Evolutionary conservation across 345 rosid species (phyloP), one percentile per base, ranked within the genome.

Genomic region (Diplotaxis tenuifolia): DNA sequence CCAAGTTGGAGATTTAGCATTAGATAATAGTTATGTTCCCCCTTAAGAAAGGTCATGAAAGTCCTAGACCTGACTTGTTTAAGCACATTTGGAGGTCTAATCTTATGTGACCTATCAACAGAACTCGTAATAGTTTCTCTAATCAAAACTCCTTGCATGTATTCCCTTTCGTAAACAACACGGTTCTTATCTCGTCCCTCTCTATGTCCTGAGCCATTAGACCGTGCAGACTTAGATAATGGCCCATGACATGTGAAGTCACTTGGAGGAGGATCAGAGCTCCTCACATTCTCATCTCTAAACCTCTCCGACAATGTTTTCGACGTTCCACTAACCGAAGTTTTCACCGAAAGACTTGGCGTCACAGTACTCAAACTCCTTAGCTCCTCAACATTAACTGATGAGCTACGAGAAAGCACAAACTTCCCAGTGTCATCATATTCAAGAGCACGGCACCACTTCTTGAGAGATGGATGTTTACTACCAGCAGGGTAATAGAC

Each of bases 1-100:
- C 98, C 98, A 68, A 91, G 92, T 84, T 94, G 98, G 83, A 94
- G 84, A 81, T 88, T 91, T 29, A 91, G 90, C 96, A 84, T 91
- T 42, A 91, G 80, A 77, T 80, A 85, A 75, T 86, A 79, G 82
- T 88, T 88, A 70, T 78, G 84, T 45, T 75, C 73, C 55, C 87
- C 82, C 36, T 56, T 77, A 12, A 87, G 78, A 78, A 81, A 71
- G 70, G 78, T 79, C 71, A 76, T 45, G 16, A 84, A 84, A 16
- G 74, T 78, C 71, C 76, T 89, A 71, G 72, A 68, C 73, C 77
- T 79, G 34, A 70, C 78, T 79, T 84, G 89, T 72, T 88, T 80
- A 27, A 73, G 82, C 14, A 71, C 76, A 77, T 75, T 85, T 76
- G 71, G 80, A 67, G 76, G 83, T 55, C 86, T 84, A 38, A 67